These are phyloP conservation scores for Sordariomycetes sp. DNA, from an alignment of 2,329 filamentous ascomycete species.

Conservation along the genomic window DNA sequence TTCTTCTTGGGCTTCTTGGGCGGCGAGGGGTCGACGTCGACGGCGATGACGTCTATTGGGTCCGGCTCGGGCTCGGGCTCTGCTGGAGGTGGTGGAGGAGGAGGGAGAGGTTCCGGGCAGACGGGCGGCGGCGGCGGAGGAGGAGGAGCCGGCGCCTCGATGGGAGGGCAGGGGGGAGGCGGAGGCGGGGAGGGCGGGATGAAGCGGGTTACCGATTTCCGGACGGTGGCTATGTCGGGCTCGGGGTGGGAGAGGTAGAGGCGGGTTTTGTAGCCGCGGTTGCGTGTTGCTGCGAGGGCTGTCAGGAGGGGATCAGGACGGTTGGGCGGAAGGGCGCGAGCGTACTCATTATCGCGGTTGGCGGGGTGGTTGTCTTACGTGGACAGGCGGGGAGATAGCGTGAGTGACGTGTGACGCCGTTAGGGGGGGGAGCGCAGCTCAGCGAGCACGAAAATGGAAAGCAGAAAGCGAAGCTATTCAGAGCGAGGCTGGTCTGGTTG, in stretches of 20 bases:
- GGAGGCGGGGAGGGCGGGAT: conserved; percentile 22
- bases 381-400: too few relatives aligned
- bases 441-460: too few relatives aligned
- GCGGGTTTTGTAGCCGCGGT: conserved; percentile 25
- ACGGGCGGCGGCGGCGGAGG: conserved; percentile 11
- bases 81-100: conserved; percentile 11
- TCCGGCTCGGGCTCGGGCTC: conserved; percentile 5
- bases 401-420: too few relatives aligned
- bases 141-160: conserved; percentile 7
- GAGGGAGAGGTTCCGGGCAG: conserved; percentile 7
- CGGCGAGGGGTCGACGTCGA: conserved; percentile 21
- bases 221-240: conserved; percentile 25
- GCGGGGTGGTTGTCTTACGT: too few relatives aligned
- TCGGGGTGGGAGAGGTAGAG: conserved; percentile 31
- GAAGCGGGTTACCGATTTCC: conserved; percentile 26
- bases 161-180: conserved; percentile 11
- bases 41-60: conserved; percentile 23
- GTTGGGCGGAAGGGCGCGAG: too few relatives aligned
- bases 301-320: too few relatives aligned
- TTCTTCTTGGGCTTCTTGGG: conserved; percentile 16
- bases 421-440: too few relatives aligned
- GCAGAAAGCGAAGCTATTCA: too few relatives aligned
- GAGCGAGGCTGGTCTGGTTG: too few relatives aligned
- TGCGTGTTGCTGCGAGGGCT: not conserved
- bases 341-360: too few relatives aligned